A percentile compares a stretch with the other conserved stretches of the same genome.
phyloP scores from a whole-genome alignment of 169 alveolate species.

The Neospora caninum region DNA sequence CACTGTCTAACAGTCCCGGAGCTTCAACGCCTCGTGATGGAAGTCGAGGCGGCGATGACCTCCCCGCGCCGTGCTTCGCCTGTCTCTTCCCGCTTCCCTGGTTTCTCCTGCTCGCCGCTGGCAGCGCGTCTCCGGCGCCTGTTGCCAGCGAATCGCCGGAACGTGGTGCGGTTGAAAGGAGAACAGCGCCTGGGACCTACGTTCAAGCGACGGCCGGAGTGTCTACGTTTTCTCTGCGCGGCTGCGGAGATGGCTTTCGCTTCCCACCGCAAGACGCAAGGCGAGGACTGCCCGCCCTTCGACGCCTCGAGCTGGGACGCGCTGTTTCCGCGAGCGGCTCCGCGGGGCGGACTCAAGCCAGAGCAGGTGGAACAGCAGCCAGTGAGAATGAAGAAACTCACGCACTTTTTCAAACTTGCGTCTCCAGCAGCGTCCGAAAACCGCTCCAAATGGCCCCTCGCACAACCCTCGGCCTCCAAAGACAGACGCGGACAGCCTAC shows the following conservation, averaged over 20 bases:
- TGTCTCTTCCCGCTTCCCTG: background rate
- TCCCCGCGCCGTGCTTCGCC: background rate
- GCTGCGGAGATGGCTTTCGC: background rate
- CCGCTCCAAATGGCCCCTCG: background rate
- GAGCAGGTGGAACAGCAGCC: background rate
- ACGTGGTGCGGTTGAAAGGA: background rate
- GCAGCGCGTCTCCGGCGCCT: background rate
- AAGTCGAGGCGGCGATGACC: background rate
- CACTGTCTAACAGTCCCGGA: slow-evolving; percentile 11
- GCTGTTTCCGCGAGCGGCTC: background rate
- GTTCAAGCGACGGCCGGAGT: background rate
- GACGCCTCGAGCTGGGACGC: background rate
- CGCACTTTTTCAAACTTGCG: background rate
- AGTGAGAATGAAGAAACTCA: background rate
- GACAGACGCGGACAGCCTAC: too few species aligned
- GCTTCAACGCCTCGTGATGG: slow-evolving; percentile 14
- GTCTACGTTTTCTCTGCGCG: background rate
- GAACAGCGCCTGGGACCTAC: background rate
- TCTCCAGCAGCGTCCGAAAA: background rate
- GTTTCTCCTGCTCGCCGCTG: background rate
- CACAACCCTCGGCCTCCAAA: too few species aligned
- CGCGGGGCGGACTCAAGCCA: background rate
- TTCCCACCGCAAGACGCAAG: background rate
- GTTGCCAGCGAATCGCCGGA: background rate
- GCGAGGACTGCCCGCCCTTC: background rate